Conservation (phyloP, 2,329 filamentous ascomycete genomes). For the Aspergillus sp. region DNA sequence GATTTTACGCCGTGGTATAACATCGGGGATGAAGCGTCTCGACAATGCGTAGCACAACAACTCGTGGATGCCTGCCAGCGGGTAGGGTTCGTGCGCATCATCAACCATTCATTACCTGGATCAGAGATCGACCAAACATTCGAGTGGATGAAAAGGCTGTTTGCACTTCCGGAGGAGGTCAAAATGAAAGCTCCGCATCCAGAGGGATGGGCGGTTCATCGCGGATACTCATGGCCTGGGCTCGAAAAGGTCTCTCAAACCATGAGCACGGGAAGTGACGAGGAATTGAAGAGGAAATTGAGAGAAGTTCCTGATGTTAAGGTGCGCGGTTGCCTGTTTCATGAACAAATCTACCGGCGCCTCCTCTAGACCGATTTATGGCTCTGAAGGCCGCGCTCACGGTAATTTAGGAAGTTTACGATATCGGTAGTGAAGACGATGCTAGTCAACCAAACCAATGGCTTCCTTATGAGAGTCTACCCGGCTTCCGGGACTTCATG, state of each 20-base stretch:
- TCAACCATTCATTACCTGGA: slow-evolving; percentile 47
- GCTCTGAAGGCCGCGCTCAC: background rate
- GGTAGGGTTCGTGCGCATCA: slow-evolving; percentile 51
- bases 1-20: slow-evolving; percentile 41
- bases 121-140: slow-evolving; percentile 46
- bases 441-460: slow-evolving; percentile 51
- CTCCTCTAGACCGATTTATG: background rate
- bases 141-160: slow-evolving; percentile 44
- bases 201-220: slow-evolving; percentile 49
- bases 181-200: slow-evolving; percentile 54
- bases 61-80: slow-evolving; percentile 44
- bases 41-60: slow-evolving; percentile 35
- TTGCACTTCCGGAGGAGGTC: slow-evolving; percentile 44
- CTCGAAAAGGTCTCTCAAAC: slow-evolving; percentile 55
- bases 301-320: slow-evolving; percentile 53
- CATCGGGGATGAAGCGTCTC: slow-evolving; percentile 25
- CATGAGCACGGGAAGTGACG: slow-evolving; percentile 41
- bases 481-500: slow-evolving; percentile 51
- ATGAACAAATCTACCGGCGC: background rate
- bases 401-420: slow-evolving; percentile 49
- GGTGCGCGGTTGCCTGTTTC: slow-evolving; percentile 31
- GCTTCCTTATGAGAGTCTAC: slow-evolving; percentile 47
- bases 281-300: slow-evolving; percentile 43
- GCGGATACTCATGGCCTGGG: slow-evolving; percentile 58
- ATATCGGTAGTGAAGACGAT: slow-evolving; percentile 52